Evolutionary conservation across 352 stramenopile genomes (phyloP).

Genomic region (Pythium vanterpoolii): DNA sequence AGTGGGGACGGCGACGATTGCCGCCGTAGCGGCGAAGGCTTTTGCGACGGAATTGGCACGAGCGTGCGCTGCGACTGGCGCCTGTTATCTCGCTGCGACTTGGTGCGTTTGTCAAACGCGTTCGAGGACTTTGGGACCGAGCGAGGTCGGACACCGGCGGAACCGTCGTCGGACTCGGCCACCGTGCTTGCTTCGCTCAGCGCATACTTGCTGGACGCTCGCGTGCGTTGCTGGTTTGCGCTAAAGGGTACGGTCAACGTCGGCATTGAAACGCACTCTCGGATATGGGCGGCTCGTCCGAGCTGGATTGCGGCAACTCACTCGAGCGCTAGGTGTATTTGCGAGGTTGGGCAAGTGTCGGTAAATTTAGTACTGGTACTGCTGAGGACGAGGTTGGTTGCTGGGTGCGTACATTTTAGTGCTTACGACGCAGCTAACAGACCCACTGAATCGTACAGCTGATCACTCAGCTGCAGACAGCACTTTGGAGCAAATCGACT

Average conservation of each 20-base stretch:
- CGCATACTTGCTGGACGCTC: neutral
- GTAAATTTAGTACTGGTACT: too few relatives aligned
- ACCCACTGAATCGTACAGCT: too few relatives aligned
- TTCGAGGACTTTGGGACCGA: neutral
- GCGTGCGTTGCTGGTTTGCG: neutral
- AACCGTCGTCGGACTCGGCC: neutral
- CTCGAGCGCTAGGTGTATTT: too few relatives aligned
- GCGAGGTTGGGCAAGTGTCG: too few relatives aligned
- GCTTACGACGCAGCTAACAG: too few relatives aligned
- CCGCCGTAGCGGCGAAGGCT: neutral
- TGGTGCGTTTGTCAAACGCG: neutral
- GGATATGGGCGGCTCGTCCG: neutral
- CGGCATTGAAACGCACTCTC: neutral
- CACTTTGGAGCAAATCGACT: too few relatives aligned
- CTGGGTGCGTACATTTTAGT: too few relatives aligned
- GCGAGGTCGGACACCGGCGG: neutral
- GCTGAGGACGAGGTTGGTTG: too few relatives aligned
- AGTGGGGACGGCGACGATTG: neutral
- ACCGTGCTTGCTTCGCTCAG: neutral
- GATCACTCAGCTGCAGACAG: too few relatives aligned
- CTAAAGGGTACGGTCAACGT: neutral
- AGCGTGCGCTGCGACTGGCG: slow-evolving; percentile 7
- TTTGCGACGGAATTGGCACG: neutral
- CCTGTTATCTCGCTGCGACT: neutral
- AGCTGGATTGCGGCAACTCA: neutral